Evolutionary conservation across 1,139 yeast species (phyloP), one percentile per base, ranked within the genome.

Genomic region (Candida labiduridarum): DNA sequence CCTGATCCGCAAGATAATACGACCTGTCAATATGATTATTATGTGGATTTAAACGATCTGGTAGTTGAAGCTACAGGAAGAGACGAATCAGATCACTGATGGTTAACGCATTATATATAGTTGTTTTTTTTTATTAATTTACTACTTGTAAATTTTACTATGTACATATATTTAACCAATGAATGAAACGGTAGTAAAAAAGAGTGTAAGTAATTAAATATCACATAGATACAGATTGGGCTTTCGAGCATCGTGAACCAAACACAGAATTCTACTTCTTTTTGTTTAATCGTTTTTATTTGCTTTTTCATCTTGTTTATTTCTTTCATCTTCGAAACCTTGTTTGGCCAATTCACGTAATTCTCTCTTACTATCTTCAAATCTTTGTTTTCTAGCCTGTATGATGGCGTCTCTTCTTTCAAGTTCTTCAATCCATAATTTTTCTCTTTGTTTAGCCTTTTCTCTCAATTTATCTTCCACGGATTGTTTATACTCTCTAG

Each of bases 401-500:
- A 86, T 83, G 52, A 83, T 85, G 8, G 71, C 79, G 65, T 91
- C 97, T 65, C 96, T 80, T 71, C 96, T 81, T 64, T 91, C 81
- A 65, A 91, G 78, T 66, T 91, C 98, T 64, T 89, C 91, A 57
- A 91, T 87, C 98, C 98, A 91, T 60, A 91, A 66, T 60, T 75
- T 77, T 64, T 91, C 97, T 73, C 98, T 84, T 62, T 82, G 72
- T 66, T 87, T 87, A 40, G 98, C 96, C 82, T 80, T 88, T 66
- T 79, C 89, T 55, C 83, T 76, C 63, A 83, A 74, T 56, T 74
- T 67, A 40, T 85, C 90, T 59, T 84, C 90, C 50, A 80, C 78
- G 16, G 84, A 64, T 61, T 80, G 76, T 61, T 78, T 73, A 53
- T 72, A 69, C 50, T 67, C 68, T 3, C 71, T 55, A 3, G 72